Percentiles rank a stretch among this genome's conserved stretches.
phyloP scores from a whole-genome alignment of 495 filamentous ascomycete species.

The Penicillium chermesinum region DNA sequence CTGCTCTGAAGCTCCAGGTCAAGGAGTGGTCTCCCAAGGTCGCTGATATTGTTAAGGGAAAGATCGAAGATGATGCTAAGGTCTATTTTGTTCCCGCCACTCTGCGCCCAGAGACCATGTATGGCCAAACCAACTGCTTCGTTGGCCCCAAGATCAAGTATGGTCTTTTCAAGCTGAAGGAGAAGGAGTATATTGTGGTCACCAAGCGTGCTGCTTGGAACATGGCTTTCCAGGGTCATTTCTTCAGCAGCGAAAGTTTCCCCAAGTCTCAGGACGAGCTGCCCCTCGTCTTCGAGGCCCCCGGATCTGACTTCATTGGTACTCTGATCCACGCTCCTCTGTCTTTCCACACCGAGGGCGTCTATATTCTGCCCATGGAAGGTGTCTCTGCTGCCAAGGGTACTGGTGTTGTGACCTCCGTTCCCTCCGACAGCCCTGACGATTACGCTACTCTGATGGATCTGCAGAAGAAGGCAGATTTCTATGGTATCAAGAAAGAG shows the following conservation, averaged over 20 bases:
- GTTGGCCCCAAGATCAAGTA: slow-evolving; percentile 90
- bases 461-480: slow-evolving; percentile 93
- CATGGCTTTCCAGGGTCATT: slow-evolving; percentile 91
- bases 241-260: slow-evolving; percentile 67
- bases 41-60: slow-evolving; percentile 62
- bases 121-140: slow-evolving; percentile 94
- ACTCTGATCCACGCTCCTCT: slow-evolving; percentile 83
- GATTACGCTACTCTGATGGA: slow-evolving; percentile 88
- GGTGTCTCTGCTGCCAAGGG: slow-evolving; percentile 86
- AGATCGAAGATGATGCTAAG: slow-evolving; percentile 73
- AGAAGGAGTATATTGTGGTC: slow-evolving; percentile 80
- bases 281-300: slow-evolving; percentile 54
- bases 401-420: slow-evolving; percentile 92
- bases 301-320: slow-evolving; percentile 77
- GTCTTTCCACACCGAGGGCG: slow-evolving; percentile 75
- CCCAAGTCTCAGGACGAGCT: slow-evolving; percentile 55
- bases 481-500: slow-evolving; percentile 93
- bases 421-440: slow-evolving; percentile 92
- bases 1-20: slow-evolving; percentile 81
- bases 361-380: slow-evolving; percentile 93
- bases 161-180: slow-evolving; percentile 76
- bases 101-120: slow-evolving; percentile 95
- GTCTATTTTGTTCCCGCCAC: slow-evolving; percentile 91
- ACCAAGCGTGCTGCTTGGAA: slow-evolving; percentile 87
- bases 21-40: slow-evolving; percentile 78